Base-by-base conservation (phyloP, 495 filamentous ascomycete species). In the Pseudevernia furfuracea region DNA sequence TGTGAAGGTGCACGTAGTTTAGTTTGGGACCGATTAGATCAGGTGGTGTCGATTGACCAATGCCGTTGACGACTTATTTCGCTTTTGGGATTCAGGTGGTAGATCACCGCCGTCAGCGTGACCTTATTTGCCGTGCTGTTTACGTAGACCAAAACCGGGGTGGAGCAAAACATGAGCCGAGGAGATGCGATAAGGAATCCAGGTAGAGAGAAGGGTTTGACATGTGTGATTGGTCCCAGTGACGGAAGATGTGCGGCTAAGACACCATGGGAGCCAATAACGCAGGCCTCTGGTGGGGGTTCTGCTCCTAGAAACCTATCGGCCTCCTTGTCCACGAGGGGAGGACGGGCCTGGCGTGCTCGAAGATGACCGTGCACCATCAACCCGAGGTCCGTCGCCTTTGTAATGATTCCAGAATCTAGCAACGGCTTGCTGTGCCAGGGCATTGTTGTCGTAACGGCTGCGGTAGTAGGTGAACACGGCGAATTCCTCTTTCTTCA, bases 401-500 rank as follows among this genome's bases (percentile, higher is more conserved):
- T 73, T 74, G 61, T 74, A 76, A 59, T 74, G 76, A 64, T 80
- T 73, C 80, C 80, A 83, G 63, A 79, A 83, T 15, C 78, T 77
- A 46, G 72, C 75, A 32, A 81, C 76, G 28, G 79, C 79, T 28
- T 73, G 69, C 66, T 77, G 74, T 30, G 76, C 77, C 32, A 78
- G 65, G 21, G 65, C 56, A 9, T 70, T 71, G 34, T 78, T 80
- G 15, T 74, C 69, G 67, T 85, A 90, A 2, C 84, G 81, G 28
- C 74, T 67, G 52, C 86, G 83, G 72, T 85, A 90, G 70, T 85
- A 92, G 73, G 78, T 92, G 80, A 92, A 91, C 36, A 94, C 77
- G 21, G 87, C 82, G 66, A 91, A 91, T 71, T 94, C 89, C 68
- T 88, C 81, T 60, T 79, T 76, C 14, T 74, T 82, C 74, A 92